Evolutionary conservation across 495 filamentous ascomycete species (phyloP).

Genomic region (Cairneyella variabilis): DNA sequence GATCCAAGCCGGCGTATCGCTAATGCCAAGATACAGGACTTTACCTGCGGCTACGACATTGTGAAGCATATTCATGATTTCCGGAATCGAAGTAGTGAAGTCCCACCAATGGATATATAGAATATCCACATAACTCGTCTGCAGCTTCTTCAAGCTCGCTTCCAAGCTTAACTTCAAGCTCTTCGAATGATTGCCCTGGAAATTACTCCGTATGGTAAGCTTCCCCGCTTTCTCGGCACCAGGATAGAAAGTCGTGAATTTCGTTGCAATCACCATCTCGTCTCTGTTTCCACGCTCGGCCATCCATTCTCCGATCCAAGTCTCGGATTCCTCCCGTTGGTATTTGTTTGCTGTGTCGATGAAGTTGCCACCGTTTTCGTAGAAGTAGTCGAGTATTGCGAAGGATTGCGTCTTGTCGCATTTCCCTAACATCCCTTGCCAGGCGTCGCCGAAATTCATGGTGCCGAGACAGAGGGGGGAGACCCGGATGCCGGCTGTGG

Average conservation of each 20-base stretch:
- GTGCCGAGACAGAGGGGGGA: slow-evolving; percentile 56
- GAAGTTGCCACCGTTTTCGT: slow-evolving; percentile 67
- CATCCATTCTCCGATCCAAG: slow-evolving; percentile 76
- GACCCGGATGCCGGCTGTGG: slow-evolving; percentile 50
- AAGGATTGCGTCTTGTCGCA: slow-evolving; percentile 56
- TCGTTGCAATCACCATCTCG: slow-evolving; percentile 65
- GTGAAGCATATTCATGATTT: slow-evolving; percentile 66
- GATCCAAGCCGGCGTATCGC: slow-evolving; percentile 65
- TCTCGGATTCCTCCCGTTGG: slow-evolving; percentile 63
- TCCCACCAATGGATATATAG: slow-evolving; percentile 59
- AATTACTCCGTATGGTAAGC: slow-evolving; percentile 52
- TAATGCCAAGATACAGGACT: slow-evolving; percentile 65
- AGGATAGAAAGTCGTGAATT: slow-evolving; percentile 52
- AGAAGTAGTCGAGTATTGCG: slow-evolving; percentile 62
- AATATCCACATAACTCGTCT: slow-evolving; percentile 63
- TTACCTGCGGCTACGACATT: slow-evolving; percentile 55
- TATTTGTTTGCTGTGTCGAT: slow-evolving; percentile 73
- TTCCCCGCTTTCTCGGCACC: slow-evolving; percentile 26
- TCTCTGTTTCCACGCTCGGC: slow-evolving; percentile 42
- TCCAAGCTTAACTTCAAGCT: slow-evolving; percentile 1
- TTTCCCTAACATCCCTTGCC: slow-evolving; percentile 48
- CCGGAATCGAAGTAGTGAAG: slow-evolving; percentile 48
- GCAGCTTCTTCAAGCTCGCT: slow-evolving; percentile 50
- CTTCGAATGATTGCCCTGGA: slow-evolving; percentile 45
- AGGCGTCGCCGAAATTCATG: slow-evolving; percentile 60